Base-by-base conservation (phyloP, 306 rosid genomes). In the Parietaria judaica region DNA sequence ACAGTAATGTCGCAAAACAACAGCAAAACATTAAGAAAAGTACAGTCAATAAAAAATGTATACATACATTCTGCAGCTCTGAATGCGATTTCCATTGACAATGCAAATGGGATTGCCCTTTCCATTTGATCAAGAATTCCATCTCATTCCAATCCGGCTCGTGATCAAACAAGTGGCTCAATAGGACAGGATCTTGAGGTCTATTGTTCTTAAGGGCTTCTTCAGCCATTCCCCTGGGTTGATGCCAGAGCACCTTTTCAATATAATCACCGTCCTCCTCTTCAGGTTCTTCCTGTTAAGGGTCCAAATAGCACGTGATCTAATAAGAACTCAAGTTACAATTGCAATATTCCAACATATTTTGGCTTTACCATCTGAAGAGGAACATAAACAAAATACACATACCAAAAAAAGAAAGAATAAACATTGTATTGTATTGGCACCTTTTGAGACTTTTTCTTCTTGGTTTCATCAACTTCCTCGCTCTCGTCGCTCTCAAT, bases 401-500 rank as follows among this genome's bases (percentile, higher is more conserved):
- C 3, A 45, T 23, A 45, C 16, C 38, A 57, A 9, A 47, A 16
- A 59, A 39, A 63, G 58, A 60, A 63, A 67, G 60, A 34, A 56
- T 14, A 39, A 61, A 56, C 60, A 49, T 39, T 37, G 49, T 53
- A 16, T 37, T 56, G 39, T n/a, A 63, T 64, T 12, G 46, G 76
- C 74, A 94, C 99, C 88, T 89, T 94, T 55, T 79, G 96, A 31
- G 81, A 57, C 56, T 86, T 94, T 61, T 86, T 94, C 89, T 91
- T 92, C 77, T 82, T 92, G 72, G 87, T 89, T 72, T 89, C 99
- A 65, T 89, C 99, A 52, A 66, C 75, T 44, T 84, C 99, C 68
- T 94, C 99, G 75, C 97, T 89, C 80, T 72, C 99, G 48, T 94
- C 99, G 76, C 99, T 94, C 81, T 94, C 99, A 81, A 81, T 94